Percentiles rank a stretch among this genome's conserved stretches.
These are phyloP conservation scores for Gypsophila paniculata DNA, from an alignment of 179 eudicot genomes.

Conservation along the genomic window DNA sequence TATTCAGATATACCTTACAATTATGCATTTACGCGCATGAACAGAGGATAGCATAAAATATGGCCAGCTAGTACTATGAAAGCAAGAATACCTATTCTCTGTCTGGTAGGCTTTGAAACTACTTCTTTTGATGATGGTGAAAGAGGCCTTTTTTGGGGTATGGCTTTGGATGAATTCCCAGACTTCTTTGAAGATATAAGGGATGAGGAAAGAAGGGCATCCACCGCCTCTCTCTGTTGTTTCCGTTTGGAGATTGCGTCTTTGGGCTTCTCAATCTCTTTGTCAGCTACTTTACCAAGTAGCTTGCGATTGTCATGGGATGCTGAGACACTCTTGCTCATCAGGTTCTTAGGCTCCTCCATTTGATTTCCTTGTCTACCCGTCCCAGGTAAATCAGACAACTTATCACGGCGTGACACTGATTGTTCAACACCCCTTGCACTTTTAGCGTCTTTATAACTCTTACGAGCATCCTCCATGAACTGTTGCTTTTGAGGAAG, in stretches of 20 bases:
- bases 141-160: conserved; percentile 47
- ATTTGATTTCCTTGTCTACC: conserved; percentile 22
- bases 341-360: conserved; percentile 29
- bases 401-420: conserved; percentile 18
- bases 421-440: conserved; percentile 22
- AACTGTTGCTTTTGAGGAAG: conserved; percentile 21
- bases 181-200: conserved; percentile 82
- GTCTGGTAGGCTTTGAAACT: conserved; percentile 42
- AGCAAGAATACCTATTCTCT: conserved; percentile 44
- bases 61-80: conserved; percentile 4
- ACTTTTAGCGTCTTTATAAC: conserved; percentile 24
- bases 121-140: conserved; percentile 32
- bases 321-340: conserved; percentile 24
- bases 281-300: conserved; percentile 30
- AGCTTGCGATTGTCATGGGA: conserved; percentile 23
- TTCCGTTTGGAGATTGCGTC: conserved; percentile 55
- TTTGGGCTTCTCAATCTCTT: conserved; percentile 37
- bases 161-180: conserved; percentile 39
- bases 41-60: neutral
- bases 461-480: conserved; percentile 25
- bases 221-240: conserved; percentile 90
- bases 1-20: neutral
- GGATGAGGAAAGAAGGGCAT: conserved; percentile 92
- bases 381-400: conserved; percentile 26
- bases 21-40: neutral